Conservation (phyloP, 345 rosid species). For the Melaleuca quinquenervia region DNA sequence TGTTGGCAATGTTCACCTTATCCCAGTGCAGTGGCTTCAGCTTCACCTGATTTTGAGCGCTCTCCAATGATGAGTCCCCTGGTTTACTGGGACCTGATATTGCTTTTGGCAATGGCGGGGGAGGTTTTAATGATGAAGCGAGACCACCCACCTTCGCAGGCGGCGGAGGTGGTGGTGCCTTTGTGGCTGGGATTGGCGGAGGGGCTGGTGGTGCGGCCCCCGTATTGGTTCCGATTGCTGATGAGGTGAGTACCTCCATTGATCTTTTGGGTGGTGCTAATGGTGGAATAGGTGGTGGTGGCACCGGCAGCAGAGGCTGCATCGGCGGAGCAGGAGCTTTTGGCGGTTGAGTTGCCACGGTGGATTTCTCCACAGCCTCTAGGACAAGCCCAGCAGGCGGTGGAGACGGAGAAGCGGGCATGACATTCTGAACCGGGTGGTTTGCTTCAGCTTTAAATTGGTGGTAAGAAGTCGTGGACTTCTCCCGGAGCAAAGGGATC, state of each 20-base stretch:
- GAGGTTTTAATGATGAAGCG: constrained; percentile 2
- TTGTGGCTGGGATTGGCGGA: constrained; percentile 10
- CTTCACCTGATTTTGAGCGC: constrained; percentile 28
- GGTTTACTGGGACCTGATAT: constrained; percentile 4
- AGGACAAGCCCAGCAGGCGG: constrained; percentile 1
- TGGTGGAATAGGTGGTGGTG: constrained; percentile 10
- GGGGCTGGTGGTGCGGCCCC: constrained; percentile 19
- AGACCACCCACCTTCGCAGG: constrained; percentile 9
- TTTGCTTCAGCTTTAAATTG: constrained; percentile 6
- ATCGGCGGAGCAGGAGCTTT: background rate
- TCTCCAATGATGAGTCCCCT: constrained; percentile 13
- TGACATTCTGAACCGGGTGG: background rate
- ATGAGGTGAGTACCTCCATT: constrained; percentile 10
- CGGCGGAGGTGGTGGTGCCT: constrained; percentile 26
- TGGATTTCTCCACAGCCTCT: constrained; percentile 3
- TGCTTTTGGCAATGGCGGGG: constrained; percentile 26
- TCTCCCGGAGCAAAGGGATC: constrained; percentile 57
- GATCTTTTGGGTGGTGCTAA: background rate
- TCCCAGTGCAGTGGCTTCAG: constrained; percentile 92
- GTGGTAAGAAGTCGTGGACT: constrained; percentile 41
- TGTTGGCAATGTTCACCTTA: constrained; percentile 49
- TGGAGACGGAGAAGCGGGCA: background rate
- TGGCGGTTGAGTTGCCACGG: background rate
- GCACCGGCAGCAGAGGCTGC: constrained; percentile 1
- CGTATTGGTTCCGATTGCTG: constrained; percentile 1